These are phyloP conservation scores for Cordyceps cateniannulata DNA, from an alignment of 2,329 filamentous ascomycete species.

Conservation along the genomic window DNA sequence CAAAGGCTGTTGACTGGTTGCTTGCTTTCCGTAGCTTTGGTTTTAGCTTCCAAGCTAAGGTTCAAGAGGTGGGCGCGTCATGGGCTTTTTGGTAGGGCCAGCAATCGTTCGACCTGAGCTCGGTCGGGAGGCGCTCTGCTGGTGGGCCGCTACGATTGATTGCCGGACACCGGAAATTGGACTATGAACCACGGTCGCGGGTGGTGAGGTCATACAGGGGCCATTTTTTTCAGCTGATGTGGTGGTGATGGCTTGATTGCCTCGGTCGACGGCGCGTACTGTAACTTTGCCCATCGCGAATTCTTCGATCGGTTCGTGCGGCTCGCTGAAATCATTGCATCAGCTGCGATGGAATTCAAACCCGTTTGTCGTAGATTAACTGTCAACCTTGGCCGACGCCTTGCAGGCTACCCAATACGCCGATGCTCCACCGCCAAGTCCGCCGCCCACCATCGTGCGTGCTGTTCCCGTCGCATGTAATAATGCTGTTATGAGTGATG, in stretches of 20 bases:
- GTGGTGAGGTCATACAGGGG: conserved; percentile 10
- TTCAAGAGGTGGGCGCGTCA: not conserved
- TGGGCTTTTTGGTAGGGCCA: too few relatives aligned
- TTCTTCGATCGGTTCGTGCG: not conserved
- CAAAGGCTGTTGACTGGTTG: conserved; percentile 6
- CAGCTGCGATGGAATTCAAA: not conserved
- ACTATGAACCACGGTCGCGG: not conserved
- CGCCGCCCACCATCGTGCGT: not conserved
- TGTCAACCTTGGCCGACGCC: not conserved
- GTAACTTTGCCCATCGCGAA: too few relatives aligned
- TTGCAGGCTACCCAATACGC: not conserved
- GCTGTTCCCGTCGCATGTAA: not conserved
- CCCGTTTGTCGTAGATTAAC: not conserved
- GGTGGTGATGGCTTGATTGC: not conserved
- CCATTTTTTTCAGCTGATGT: conserved; percentile 9
- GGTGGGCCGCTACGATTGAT: conserved; percentile 7
- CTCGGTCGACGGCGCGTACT: not conserved
- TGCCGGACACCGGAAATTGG: conserved; percentile 12
- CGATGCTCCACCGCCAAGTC: not conserved
- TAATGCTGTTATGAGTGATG: not conserved
- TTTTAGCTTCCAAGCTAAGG: conserved; percentile 4
- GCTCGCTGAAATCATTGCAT: not conserved
- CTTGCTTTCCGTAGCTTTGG: not conserved
- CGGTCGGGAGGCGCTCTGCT: not conserved
- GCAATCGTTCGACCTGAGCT: not conserved